A percentile compares a stretch with the other conserved stretches of the same genome.
Conservation (phyloP, 345 rosid genomes). For the Populus simonii region DNA sequence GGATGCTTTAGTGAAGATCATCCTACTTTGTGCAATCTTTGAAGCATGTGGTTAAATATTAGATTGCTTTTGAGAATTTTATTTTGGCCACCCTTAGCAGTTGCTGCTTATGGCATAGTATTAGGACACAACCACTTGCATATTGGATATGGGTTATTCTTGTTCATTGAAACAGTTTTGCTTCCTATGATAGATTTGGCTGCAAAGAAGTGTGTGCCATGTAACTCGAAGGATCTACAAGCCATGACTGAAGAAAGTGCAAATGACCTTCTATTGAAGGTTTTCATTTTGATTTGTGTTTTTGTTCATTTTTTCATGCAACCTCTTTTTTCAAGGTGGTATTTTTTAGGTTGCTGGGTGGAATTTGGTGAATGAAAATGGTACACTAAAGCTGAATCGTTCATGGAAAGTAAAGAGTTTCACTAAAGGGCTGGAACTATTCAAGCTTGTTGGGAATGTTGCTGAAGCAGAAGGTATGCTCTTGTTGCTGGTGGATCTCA, state of each 20-base stretch:
- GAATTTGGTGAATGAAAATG: conserved; percentile 70
- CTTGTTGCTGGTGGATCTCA: not conserved
- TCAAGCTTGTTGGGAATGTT: conserved; percentile 63
- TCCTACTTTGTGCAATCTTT: not conserved
- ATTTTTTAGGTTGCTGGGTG: conserved; percentile 66
- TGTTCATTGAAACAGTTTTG: conserved; percentile 7
- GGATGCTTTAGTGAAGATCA: not conserved
- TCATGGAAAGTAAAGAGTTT: conserved; percentile 79
- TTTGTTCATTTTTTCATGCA: not conserved
- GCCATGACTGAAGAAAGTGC: conserved; percentile 86
- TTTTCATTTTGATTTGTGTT: conserved; percentile 18
- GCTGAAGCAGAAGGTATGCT: conserved; percentile 83
- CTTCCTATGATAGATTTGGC: conserved; percentile 52
- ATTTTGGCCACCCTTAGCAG: not conserved
- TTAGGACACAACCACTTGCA: not conserved
- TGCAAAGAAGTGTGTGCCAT: conserved; percentile 81
- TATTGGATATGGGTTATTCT: not conserved
- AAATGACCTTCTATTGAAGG: conserved; percentile 52
- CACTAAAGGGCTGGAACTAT: conserved; percentile 76
- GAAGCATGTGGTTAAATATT: not conserved
- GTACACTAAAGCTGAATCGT: conserved; percentile 58
- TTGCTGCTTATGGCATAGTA: not conserved
- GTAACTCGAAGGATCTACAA: conserved; percentile 68
- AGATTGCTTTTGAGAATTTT: not conserved
- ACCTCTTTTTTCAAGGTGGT: conserved; percentile 3